These are phyloP conservation scores for Poa annua DNA, from an alignment of 176 grass and related monocot genomes.

Conservation along the genomic window DNA sequence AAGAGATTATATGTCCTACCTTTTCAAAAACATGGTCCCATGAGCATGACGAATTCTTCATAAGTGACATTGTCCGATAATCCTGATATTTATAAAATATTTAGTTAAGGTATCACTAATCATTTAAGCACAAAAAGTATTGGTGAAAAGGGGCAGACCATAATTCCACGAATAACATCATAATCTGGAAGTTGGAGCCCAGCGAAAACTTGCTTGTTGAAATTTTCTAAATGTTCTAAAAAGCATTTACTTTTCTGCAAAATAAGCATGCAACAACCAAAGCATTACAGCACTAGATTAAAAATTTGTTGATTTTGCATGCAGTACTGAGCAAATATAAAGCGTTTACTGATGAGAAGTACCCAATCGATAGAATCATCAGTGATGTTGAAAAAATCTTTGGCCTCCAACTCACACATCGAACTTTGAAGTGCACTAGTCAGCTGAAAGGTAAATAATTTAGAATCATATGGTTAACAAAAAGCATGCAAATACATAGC, in stretches of 20 bases:
- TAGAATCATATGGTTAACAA: not conserved
- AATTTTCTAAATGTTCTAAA: conserved; percentile 1
- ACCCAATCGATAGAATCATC: conserved; percentile 28
- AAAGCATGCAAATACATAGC: not conserved
- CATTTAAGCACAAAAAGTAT: not conserved
- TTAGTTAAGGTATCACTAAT: not conserved
- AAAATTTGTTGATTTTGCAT: not conserved
- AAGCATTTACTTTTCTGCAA: conserved; percentile 16
- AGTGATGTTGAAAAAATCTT: not conserved
- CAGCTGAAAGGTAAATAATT: not conserved
- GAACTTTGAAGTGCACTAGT: not conserved
- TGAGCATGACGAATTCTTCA: not conserved
- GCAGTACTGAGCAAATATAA: not conserved
- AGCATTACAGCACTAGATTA: not conserved
- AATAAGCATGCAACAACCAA: not conserved
- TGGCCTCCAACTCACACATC: conserved; percentile 26
- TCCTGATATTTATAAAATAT: conserved; percentile 27
- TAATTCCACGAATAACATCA: conserved; percentile 39
- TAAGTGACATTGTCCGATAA: not conserved
- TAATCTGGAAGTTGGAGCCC: conserved; percentile 23
- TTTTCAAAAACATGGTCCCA: not conserved
- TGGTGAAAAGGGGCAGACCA: conserved; percentile 23
- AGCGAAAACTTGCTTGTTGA: not conserved
- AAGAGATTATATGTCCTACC: conserved; percentile 15
- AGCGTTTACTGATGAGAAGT: not conserved